phyloP scores from a whole-genome alignment of 2,329 filamentous ascomycete genomes.

The Chaetomium sp. region DNA sequence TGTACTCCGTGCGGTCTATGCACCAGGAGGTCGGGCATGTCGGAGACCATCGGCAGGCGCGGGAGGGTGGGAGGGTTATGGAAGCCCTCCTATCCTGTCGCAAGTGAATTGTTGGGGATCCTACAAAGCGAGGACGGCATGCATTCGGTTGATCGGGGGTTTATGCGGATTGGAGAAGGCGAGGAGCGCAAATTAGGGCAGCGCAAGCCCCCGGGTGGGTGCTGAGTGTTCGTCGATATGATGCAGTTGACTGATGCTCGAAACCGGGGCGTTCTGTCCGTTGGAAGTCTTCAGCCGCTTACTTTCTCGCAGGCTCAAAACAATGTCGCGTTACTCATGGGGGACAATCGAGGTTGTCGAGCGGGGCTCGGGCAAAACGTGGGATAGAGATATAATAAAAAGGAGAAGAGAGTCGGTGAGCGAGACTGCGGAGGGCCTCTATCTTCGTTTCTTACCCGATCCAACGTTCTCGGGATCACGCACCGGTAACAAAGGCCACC shows the following conservation, averaged over 20 bases:
- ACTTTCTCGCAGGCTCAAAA: too few species aligned
- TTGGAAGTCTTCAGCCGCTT: too few species aligned
- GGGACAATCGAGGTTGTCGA: background rate
- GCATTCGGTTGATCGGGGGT: background rate
- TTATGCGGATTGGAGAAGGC: background rate
- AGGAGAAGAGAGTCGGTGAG: background rate
- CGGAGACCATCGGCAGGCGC: background rate
- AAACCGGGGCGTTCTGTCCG: too few species aligned
- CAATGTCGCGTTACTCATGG: too few species aligned
- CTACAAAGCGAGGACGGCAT: too few species aligned
- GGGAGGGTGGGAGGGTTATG: background rate
- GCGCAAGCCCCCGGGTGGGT: too few species aligned
- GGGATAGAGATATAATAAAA: background rate
- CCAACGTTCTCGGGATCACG: background rate
- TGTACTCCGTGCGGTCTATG: slow-evolving; percentile 12
- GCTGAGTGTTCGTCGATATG: too few species aligned
- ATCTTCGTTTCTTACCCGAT: background rate
- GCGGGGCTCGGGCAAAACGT: background rate
- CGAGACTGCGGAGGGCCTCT: background rate
- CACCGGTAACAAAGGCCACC: slow-evolving; percentile 6
- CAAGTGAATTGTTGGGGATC: background rate
- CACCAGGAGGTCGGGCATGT: slow-evolving; percentile 21
- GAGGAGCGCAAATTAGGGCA: too few species aligned
- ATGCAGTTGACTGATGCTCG: too few species aligned
- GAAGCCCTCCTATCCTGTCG: background rate